Base-by-base conservation (phyloP, 768 basidiomycete species). In the Podaxis mareebaensis region DNA sequence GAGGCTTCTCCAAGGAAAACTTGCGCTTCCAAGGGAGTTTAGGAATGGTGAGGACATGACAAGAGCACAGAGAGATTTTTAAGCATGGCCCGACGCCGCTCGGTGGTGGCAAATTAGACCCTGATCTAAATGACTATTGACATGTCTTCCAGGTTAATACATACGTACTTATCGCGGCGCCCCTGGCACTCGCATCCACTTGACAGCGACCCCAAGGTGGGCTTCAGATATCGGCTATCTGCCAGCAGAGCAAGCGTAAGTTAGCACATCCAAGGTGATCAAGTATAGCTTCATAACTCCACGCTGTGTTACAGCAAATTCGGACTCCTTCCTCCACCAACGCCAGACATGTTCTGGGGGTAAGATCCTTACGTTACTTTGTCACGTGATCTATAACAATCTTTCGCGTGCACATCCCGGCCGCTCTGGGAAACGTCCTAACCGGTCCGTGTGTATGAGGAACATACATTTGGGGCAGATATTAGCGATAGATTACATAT, bases 401-500 rank as follows among this genome's bases (percentile, higher is more conserved):
- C 10, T 22, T 55, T 55, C 17, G 28, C 28, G 24, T 28, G 52
- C 20, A 13, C n/a, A 20, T 7, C 15, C 7, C 30, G 56, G 22
- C n/a, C 5, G 0, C 22, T 17, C 24, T 58, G 56, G 56, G n/a
- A 58, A 11, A 58, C 13, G n/a, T n/a, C n/a, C 30, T 55, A 55
- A 20, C 58, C 59, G 59, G 22, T 33, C 58, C 58, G 48, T 53
- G 48, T 51, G 59, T 26, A 39, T 22, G 58, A 48, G 58, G 48
- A 49, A 33, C 24, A 51, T 20, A 22, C 30, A 36, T 36, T 28
- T 22, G 24, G 3, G 26, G 44, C 33, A 24, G 22, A 12, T 33
- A 48, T 17, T 52, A 11, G 22, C n/a, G 59, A 53, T 30, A 22
- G 38, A 39, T 52, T 52, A 60, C 38, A 53, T 17, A 40, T 60